phyloP scores from a whole-genome alignment of 139 green algal genomes.

The Tetradesmus obliquus region DNA sequence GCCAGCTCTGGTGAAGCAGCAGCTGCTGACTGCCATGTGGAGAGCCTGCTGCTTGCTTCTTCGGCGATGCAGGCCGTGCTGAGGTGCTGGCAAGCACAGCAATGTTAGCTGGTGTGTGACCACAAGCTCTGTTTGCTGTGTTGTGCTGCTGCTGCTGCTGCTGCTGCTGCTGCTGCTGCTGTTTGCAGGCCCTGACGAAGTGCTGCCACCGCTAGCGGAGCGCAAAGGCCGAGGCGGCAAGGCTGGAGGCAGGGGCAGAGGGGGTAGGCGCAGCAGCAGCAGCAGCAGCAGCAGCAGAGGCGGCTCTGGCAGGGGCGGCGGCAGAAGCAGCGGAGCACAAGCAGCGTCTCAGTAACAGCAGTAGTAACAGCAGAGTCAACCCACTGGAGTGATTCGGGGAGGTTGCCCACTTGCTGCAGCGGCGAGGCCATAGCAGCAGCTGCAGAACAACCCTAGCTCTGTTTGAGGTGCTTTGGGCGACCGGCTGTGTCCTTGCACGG shows the following conservation, averaged over 20 bases:
- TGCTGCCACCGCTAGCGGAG: slow-evolving; percentile 60
- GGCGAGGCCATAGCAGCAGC: no score
- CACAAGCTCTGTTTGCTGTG: neutral
- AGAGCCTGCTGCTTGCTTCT: neutral
- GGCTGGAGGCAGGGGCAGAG: neutral
- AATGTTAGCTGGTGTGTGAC: no score
- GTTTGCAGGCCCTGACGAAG: slow-evolving; percentile 56
- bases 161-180: neutral
- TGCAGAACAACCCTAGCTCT: no score
- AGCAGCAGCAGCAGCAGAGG: neutral
- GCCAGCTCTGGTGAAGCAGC: neutral
- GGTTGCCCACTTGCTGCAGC: no score
- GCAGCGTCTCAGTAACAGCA: neutral
- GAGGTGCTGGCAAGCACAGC: no score
- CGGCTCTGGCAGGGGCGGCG: no score
- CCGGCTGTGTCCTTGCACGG: no score
- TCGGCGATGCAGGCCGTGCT: neutral
- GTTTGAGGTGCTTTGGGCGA: no score
- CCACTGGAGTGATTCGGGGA: no score
- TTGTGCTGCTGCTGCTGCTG: neutral
- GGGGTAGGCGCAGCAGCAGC: neutral
- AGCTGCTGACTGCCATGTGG: neutral
- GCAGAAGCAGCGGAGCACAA: neutral
- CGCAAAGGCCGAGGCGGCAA: slow-evolving; percentile 33
- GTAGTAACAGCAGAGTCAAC: no score